phyloP scores from a whole-genome alignment of 331 rosid genomes.

The Malus hybrid region DNA sequence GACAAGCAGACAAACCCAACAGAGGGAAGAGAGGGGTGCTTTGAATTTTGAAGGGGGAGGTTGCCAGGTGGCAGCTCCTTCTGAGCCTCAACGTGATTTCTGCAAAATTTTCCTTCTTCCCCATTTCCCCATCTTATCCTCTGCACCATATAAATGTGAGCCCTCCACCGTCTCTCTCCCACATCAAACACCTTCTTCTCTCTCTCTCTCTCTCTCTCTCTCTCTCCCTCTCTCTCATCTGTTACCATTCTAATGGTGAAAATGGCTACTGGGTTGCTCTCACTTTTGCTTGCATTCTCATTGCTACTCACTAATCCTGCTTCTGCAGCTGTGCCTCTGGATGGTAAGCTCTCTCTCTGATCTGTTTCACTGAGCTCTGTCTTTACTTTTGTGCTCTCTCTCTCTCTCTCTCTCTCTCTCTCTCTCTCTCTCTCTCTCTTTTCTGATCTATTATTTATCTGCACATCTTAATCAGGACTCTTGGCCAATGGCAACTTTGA shows the following conservation, averaged over 20 bases:
- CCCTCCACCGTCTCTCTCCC: neutral
- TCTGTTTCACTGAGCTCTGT: conserved; percentile 7
- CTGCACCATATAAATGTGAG: conserved; percentile 18
- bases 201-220: neutral
- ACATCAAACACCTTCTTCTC: neutral
- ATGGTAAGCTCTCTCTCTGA: conserved; percentile 43
- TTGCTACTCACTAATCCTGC: conserved; percentile 28
- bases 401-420: too few species aligned
- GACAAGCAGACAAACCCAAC: conserved; percentile 15
- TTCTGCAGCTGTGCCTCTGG: conserved; percentile 29
- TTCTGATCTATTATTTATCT: neutral
- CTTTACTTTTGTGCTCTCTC: neutral
- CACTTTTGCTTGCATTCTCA: conserved; percentile 24
- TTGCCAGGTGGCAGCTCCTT: neutral
- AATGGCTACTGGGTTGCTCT: conserved; percentile 26
- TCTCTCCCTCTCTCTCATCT: neutral
- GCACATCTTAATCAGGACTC: conserved; percentile 39
- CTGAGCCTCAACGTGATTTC: conserved; percentile 25
- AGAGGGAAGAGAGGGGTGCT: neutral
- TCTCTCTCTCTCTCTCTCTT: too few species aligned
- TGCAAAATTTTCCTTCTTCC: conserved; percentile 11
- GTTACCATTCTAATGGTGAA: neutral
- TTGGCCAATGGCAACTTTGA: conserved; percentile 87
- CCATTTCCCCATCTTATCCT: conserved; percentile 12
- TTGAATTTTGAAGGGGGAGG: neutral